These are phyloP conservation scores for Zasmidium citrigriseum DNA, from an alignment of 2,329 filamentous ascomycete species.

Conservation along the genomic window DNA sequence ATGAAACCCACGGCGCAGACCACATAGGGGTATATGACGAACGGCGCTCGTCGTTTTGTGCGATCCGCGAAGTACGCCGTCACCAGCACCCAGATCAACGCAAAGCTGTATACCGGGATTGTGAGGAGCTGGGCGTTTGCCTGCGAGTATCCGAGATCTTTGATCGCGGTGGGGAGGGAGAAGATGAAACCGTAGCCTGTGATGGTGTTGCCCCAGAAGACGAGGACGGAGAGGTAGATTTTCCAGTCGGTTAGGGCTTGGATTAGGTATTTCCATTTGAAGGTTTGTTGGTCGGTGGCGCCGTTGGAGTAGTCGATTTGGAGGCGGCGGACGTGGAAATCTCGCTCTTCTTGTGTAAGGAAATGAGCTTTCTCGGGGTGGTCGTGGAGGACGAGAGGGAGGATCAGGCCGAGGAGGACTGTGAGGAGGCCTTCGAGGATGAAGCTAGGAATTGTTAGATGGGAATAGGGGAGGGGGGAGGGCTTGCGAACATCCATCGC, in stretches of 20 bases:
- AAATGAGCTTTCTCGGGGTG: slow-evolving; percentile 60
- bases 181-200: slow-evolving; percentile 67
- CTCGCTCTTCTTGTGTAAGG: slow-evolving; percentile 48
- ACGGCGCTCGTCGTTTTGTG: slow-evolving; percentile 18
- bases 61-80: slow-evolving; percentile 21
- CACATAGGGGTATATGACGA: slow-evolving; percentile 19
- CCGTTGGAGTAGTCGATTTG: slow-evolving; percentile 38
- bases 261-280: slow-evolving; percentile 30
- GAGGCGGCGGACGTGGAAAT: slow-evolving; percentile 45
- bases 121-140: slow-evolving; percentile 46
- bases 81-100: slow-evolving; percentile 24
- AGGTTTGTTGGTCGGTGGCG: not conserved
- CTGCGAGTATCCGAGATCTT: slow-evolving; percentile 45
- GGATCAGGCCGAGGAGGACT: slow-evolving; percentile 44
- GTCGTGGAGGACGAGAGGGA: slow-evolving; percentile 56
- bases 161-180: slow-evolving; percentile 58
- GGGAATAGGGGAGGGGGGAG: not conserved
- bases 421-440: slow-evolving; percentile 26
- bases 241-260: slow-evolving; percentile 45
- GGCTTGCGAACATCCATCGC: slow-evolving; percentile 28
- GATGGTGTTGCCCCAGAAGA: slow-evolving; percentile 54
- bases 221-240: slow-evolving; percentile 43
- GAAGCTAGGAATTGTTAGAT: slow-evolving; percentile 25
- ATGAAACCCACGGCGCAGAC: slow-evolving; percentile 26
- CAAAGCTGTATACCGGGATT: slow-evolving; percentile 44